Evolutionary conservation across 139 green algal species (phyloP).

Genomic region (Trebouxia sp.): DNA sequence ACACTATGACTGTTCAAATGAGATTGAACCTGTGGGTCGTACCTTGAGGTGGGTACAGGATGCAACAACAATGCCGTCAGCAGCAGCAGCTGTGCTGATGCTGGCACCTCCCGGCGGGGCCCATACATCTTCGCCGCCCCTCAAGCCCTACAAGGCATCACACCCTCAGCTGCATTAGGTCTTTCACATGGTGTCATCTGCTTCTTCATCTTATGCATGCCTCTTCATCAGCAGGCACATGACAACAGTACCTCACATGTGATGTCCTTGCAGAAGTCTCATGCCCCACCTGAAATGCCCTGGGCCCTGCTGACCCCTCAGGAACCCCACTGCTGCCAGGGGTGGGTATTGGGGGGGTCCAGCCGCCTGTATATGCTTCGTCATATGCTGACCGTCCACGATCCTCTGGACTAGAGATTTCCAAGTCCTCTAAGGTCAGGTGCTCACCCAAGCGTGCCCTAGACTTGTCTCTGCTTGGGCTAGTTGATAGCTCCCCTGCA

Average conservation of each 20-base stretch:
- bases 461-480: not conserved
- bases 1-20: not conserved
- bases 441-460: not conserved
- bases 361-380: too few relatives aligned
- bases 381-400: not conserved
- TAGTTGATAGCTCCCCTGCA: slow-evolving; percentile 1
- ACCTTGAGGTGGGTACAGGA: slow-evolving; percentile 35
- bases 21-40: not conserved
- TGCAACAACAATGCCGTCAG: slow-evolving; percentile 13
- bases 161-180: too few relatives aligned
- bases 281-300: too few relatives aligned
- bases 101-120: not conserved
- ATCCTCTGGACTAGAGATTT: slow-evolving; percentile 17
- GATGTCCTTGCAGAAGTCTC: too few relatives aligned
- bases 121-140: slow-evolving; percentile 24
- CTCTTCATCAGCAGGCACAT: not conserved
- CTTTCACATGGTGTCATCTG: not conserved
- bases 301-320: too few relatives aligned
- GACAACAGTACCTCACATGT: not conserved
- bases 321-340: too few relatives aligned
- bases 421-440: slow-evolving; percentile 11
- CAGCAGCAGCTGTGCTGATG: slow-evolving; percentile 30
- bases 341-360: not conserved
- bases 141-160: not conserved
- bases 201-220: not conserved